Conservation (phyloP, 352 stramenopile species). For the Blastocystis sp. region DNA sequence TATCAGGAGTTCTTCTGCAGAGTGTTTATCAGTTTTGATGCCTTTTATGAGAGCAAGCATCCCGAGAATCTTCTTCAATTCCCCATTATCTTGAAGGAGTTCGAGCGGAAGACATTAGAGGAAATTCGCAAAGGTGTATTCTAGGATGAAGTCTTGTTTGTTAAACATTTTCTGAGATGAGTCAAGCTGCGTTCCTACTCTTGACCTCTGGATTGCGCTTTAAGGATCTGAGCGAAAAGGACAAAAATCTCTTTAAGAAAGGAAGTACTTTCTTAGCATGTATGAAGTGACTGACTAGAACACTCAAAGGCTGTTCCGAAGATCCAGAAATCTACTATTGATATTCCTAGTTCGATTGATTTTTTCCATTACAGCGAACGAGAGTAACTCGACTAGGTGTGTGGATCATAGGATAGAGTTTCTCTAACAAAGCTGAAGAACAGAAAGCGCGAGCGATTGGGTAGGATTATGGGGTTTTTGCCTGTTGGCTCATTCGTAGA, state of each 20-base stretch:
- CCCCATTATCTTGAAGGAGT: slow-evolving; percentile 57
- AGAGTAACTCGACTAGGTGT: not conserved
- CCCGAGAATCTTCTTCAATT: slow-evolving; percentile 56
- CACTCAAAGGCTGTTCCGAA: not conserved
- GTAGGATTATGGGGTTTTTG: not conserved
- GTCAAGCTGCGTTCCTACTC: slow-evolving; percentile 36
- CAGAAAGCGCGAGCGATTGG: slow-evolving; percentile 13
- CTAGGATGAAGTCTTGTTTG: not conserved
- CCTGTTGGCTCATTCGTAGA: slow-evolving; percentile 21
- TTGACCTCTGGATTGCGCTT: not conserved
- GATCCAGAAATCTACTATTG: not conserved
- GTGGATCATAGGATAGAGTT: not conserved
- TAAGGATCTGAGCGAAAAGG: slow-evolving; percentile 1
- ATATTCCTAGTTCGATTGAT: slow-evolving; percentile 19
- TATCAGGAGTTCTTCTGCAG: slow-evolving; percentile 58
- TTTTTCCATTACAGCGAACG: not conserved
- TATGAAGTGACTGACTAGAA: not conserved
- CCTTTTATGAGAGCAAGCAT: slow-evolving; percentile 43
- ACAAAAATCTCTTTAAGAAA: slow-evolving; percentile 20
- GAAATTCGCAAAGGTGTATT: slow-evolving; percentile 14
- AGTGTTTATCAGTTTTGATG: slow-evolving; percentile 25
- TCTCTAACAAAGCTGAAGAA: not conserved
- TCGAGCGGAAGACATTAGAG: not conserved
- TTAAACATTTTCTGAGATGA: slow-evolving; percentile 44
- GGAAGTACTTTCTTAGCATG: not conserved